Evolutionary conservation across 1,284 basidiomycete genomes (phyloP).

Genomic region (Mycena citricolor): DNA sequence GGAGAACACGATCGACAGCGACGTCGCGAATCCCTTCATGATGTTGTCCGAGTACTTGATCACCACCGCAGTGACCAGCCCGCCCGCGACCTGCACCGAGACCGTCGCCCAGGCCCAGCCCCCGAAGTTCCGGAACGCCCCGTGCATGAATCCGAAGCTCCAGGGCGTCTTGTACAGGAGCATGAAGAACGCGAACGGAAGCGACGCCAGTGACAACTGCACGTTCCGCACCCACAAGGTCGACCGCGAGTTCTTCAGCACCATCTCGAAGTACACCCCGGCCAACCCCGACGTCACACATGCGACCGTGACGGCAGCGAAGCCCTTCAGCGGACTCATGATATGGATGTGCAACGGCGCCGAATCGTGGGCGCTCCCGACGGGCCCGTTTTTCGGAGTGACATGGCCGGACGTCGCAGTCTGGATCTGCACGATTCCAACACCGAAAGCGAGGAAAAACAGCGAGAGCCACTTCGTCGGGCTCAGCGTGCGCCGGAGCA

Average conservation of each 20-base stretch:
- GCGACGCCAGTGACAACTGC: constrained; percentile 91
- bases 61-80: constrained; percentile 86
- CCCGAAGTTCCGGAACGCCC: constrained; percentile 78
- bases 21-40: constrained; percentile 94
- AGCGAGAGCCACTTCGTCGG: constrained; percentile 73
- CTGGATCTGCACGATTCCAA: constrained; percentile 85
- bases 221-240: constrained; percentile 98
- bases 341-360: constrained; percentile 41
- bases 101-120: constrained; percentile 95
- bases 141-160: constrained; percentile 42
- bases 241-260: constrained; percentile 85
- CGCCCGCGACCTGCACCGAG: constrained; percentile 86
- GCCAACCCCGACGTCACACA: constrained; percentile 97
- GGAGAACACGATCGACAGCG: constrained; percentile 89
- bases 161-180: constrained; percentile 54
- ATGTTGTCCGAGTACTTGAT: constrained; percentile 92
- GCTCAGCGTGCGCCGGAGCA: constrained; percentile 81
- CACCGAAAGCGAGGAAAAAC: constrained; percentile 77
- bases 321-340: constrained; percentile 87
- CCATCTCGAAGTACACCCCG: constrained; percentile 98
- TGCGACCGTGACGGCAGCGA: constrained; percentile 83
- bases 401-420: constrained; percentile 30
- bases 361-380: constrained; percentile 57
- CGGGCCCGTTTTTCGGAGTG: constrained; percentile 34
- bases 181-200: constrained; percentile 78